These are phyloP conservation scores for Polytolypa hystricis DNA, from an alignment of 2,329 filamentous ascomycete species.

Conservation along the genomic window DNA sequence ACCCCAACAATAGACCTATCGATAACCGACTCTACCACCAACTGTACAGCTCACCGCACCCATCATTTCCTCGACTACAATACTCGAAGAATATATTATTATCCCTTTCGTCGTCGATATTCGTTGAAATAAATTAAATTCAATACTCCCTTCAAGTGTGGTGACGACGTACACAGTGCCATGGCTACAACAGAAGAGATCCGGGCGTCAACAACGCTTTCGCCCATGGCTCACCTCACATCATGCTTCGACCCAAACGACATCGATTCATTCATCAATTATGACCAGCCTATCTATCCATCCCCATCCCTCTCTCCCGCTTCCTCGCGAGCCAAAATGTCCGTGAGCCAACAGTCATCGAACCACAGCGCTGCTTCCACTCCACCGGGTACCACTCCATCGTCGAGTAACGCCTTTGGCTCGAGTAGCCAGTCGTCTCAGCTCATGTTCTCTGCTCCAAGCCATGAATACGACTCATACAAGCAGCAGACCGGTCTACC, in stretches of 20 bases:
- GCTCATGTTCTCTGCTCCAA: conserved; percentile 59
- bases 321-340: conserved; percentile 6
- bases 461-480: conserved; percentile 90
- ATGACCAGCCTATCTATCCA: conserved; percentile 34
- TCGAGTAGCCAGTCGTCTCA: conserved; percentile 34
- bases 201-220: conserved; percentile 17
- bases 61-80: neutral
- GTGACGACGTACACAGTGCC: no score
- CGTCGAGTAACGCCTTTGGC: conserved; percentile 21
- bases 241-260: conserved; percentile 31
- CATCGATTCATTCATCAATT: conserved; percentile 37
- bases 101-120: neutral
- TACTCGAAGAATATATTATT: conserved; percentile 4
- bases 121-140: no score
- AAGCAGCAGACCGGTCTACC: conserved; percentile 92
- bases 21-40: no score
- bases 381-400: conserved; percentile 23
- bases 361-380: conserved; percentile 6
- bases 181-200: conserved; percentile 13
- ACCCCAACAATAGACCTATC: no score
- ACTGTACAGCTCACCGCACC: neutral
- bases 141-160: no score
- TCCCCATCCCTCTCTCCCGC: conserved; percentile 15
- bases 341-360: neutral
- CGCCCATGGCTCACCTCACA: conserved; percentile 19